Evolutionary conservation across 305 asterid genomes (phyloP), one percentile per base, ranked within the genome.

Genomic region (Plantago coronopus): DNA sequence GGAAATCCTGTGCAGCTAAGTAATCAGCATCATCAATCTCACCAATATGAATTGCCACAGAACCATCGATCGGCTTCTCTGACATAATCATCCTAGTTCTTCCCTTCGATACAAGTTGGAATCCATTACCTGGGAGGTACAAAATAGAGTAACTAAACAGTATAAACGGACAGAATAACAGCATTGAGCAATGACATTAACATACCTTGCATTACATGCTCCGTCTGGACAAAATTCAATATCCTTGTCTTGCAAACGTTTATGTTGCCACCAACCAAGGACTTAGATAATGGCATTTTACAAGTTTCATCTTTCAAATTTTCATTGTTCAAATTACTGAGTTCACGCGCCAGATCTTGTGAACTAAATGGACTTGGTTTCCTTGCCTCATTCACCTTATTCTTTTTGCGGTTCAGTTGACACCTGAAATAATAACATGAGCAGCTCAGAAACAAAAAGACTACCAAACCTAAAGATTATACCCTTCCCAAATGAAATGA

Each of bases 1-100:
- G 95, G 78, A 71, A 79, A 66, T 94, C 97, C 76, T 89, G 95
- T 16, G 72, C 88, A 23, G 88, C 84, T 67, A 75, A 77, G 73
- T 82, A 94, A 13, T 80, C 93, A 59, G 60, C 73, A 57, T 79
- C 79, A 50, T 87, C 95, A 60, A 94, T 85, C 62, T 94, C 97
- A 60, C 99, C 97, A 46, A 89, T 83, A 83, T 81, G 86, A 78
- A 81, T 48, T 46, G 96, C 93, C 57, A 94, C 99, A 34, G 81
- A 62, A 69, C 97, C 95, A 71, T 94, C 99, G 68, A 65, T 78
- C 53, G 88, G 86, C 81, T 82, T 89, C 88, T 89, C 97, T 6
- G 99, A 89, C 97, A 94, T 78, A 81, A 89, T 83, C 85, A 94
- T 74, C 77, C 88, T 85, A 46, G 88, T 78, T 71, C 74, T 77